A percentile compares a stretch with the other conserved stretches of the same genome.
phyloP scores from a whole-genome alignment of 306 rosid genomes.

The Quercus engelmannii region DNA sequence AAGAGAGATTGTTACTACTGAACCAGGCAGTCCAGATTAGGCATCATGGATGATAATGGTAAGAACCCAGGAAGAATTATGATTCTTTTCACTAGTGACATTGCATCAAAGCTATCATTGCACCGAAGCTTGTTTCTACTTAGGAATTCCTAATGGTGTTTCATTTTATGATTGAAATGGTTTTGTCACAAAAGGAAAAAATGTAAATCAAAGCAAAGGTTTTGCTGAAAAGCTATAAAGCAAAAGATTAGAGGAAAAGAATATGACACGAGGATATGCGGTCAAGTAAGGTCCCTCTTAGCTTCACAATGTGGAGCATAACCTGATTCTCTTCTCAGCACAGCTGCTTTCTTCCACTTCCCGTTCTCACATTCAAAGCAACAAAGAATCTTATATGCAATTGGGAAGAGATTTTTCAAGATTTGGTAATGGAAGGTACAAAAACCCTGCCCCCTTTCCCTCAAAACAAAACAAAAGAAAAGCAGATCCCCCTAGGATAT shows the following conservation, averaged over 20 bases:
- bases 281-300: background rate
- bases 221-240: background rate
- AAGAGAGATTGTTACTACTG: too few relatives aligned
- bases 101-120: too few relatives aligned
- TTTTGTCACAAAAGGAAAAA: background rate
- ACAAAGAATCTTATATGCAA: background rate
- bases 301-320: constrained; percentile 1
- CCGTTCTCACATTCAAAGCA: background rate
- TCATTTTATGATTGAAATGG: background rate
- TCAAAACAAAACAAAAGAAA: background rate
- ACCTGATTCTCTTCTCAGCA: background rate
- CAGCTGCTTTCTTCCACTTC: constrained; percentile 13
- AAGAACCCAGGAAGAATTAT: too few relatives aligned
- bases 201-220: background rate
- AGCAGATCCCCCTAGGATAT: constrained; percentile 4
- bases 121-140: too few relatives aligned
- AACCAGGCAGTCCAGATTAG: too few relatives aligned
- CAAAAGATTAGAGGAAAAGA: constrained; percentile 12
- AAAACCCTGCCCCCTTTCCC: too few relatives aligned
- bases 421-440: background rate
- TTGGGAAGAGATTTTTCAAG: background rate
- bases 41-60: too few relatives aligned
- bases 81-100: too few relatives aligned
- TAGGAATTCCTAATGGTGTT: background rate
- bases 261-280: constrained; percentile 32